Conservation (phyloP, 352 stramenopile genomes). For the Phytopythium oedochilum region DNA sequence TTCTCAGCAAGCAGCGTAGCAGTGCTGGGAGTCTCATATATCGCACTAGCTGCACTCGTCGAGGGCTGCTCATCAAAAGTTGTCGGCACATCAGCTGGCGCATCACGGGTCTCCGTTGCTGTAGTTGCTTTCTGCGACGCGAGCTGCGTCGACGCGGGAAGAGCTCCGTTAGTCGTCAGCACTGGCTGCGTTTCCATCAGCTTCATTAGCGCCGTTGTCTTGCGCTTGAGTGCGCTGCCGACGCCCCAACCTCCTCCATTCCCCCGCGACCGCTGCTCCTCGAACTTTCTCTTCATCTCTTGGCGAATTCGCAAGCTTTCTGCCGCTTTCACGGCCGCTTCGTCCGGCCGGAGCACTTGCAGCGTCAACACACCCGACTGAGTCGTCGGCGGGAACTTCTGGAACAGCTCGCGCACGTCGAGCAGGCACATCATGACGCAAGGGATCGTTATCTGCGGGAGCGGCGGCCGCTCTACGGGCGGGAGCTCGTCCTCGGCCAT, state of each 20-base stretch:
- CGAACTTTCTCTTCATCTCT: not conserved
- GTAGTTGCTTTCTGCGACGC: not conserved
- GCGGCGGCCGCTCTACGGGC: not conserved
- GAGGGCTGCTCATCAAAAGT: not conserved
- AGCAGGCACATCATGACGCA: conserved; percentile 69
- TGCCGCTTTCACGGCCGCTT: conserved; percentile 22
- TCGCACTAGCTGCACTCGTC: not conserved
- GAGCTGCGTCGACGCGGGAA: not conserved
- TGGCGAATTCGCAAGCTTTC: conserved; percentile 24
- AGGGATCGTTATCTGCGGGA: conserved; percentile 28
- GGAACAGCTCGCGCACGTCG: conserved; percentile 54
- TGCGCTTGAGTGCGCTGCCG: conserved; percentile 32
- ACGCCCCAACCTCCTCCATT: conserved; percentile 17
- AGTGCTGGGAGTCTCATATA: not conserved
- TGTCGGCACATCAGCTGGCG: not conserved
- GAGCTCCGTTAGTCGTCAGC: not conserved
- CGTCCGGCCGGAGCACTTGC: conserved; percentile 27
- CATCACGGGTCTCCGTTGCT: not conserved
- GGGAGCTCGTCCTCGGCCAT: conserved; percentile 33
- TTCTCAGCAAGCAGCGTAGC: not conserved
- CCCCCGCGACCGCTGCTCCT: conserved; percentile 12
- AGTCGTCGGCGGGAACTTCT: conserved; percentile 50
- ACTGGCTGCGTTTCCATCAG: conserved; percentile 24
- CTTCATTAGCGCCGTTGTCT: conserved; percentile 53
- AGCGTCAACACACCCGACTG: conserved; percentile 35